Evolutionary conservation across 768 basidiomycete species (phyloP).

Genomic region (Suillus clintonianus): DNA sequence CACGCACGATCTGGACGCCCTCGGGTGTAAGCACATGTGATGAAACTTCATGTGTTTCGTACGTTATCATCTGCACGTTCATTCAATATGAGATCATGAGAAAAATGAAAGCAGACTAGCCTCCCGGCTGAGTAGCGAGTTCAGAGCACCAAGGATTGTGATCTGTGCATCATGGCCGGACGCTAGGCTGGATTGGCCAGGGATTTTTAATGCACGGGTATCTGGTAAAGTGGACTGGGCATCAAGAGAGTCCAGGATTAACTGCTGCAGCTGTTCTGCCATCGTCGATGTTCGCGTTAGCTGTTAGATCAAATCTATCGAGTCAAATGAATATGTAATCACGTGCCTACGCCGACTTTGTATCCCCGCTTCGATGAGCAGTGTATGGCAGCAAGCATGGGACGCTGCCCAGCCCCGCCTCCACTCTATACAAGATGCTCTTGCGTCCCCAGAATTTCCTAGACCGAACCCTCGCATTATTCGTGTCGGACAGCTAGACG

Average conservation of each 20-base stretch:
- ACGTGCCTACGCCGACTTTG: conserved; percentile 13
- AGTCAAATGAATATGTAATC: conserved; percentile 10
- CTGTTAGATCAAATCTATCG: conserved; percentile 7
- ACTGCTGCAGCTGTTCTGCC: conserved; percentile 80
- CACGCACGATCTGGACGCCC: conserved; percentile 72
- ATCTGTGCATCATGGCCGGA: conserved; percentile 78
- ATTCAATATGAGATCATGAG: conserved; percentile 13
- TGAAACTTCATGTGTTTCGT: conserved; percentile 74
- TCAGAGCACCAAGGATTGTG: conserved; percentile 84
- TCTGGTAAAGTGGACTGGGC: conserved; percentile 57
- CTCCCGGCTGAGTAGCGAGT: conserved; percentile 85
- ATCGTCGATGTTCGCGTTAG: conserved; percentile 37
- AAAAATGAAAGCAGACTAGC: conserved; percentile 42
- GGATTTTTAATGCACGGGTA: conserved; percentile 66
- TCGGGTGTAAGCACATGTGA: conserved; percentile 80
- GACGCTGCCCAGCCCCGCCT: conserved; percentile 57
- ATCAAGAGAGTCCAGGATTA: conserved; percentile 74
- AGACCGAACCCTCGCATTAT: conserved; percentile 45
- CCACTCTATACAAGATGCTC: conserved; percentile 43
- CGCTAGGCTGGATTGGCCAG: conserved; percentile 60
- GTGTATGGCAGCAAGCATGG: conserved; percentile 66
- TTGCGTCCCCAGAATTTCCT: conserved; percentile 34
- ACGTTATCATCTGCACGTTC: conserved; percentile 72
- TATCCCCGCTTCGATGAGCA: conserved; percentile 5
- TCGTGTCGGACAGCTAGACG: conserved; percentile 90